phyloP scores from a whole-genome alignment of 495 filamentous ascomycete genomes.

The Neurospora sp. region DNA sequence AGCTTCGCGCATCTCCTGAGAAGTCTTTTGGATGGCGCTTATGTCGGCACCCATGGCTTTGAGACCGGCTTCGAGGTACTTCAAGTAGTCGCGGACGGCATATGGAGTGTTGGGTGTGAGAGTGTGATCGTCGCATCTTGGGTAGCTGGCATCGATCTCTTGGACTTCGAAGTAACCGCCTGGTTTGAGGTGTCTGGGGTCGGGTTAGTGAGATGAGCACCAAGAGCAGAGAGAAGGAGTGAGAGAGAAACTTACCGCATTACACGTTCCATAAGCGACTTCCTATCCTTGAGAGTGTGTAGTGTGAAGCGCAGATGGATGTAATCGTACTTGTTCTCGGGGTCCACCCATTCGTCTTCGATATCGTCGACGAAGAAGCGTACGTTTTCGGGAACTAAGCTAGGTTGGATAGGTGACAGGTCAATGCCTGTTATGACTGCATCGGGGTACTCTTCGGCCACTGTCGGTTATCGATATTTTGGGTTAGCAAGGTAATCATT shows the following conservation, averaged over 20 bases:
- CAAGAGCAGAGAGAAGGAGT: neutral
- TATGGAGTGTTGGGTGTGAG: constrained; percentile 20
- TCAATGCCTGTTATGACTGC: constrained; percentile 54
- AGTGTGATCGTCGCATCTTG: constrained; percentile 36
- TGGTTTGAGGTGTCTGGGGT: constrained; percentile 32
- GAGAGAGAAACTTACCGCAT: constrained; percentile 20
- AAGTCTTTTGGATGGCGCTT: constrained; percentile 10
- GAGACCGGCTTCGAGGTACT: constrained; percentile 21
- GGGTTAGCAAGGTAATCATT: too few species aligned
- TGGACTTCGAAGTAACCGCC: constrained; percentile 47
- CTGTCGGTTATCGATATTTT: constrained; percentile 4
- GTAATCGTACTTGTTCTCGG: constrained; percentile 45
- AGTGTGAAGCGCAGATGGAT: constrained; percentile 43
- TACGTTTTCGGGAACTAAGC: constrained; percentile 47
- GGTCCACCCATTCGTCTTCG: constrained; percentile 47
- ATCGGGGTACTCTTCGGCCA: constrained; percentile 35
- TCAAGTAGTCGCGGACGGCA: constrained; percentile 26
- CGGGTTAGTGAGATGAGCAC: constrained; percentile 2
- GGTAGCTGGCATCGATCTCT: constrained; percentile 29
- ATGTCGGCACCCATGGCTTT: constrained; percentile 18
- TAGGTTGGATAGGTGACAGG: constrained; percentile 53
- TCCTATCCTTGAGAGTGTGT: constrained; percentile 34
- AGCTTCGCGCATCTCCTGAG: constrained; percentile 14
- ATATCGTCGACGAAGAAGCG: constrained; percentile 55
- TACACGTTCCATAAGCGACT: constrained; percentile 24